Conservation (phyloP, 1,284 basidiomycete species). For the Apiotrichum brassicae region DNA sequence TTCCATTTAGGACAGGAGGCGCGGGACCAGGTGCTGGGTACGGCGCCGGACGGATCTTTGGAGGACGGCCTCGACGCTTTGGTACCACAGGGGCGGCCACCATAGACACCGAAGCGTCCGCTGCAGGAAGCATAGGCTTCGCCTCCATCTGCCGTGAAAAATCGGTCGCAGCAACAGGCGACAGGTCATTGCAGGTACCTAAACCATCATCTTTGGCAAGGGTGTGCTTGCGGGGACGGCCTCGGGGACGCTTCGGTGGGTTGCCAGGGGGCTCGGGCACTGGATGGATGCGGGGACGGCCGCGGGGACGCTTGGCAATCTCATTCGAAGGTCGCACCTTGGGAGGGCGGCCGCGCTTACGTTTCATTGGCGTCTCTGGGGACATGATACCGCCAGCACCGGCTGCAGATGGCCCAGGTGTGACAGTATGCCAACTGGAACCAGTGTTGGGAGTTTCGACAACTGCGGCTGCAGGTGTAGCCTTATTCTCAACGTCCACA, state of each 20-base stretch:
- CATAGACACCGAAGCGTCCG: no score
- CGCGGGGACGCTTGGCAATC: constrained; percentile 8
- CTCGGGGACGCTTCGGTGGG: constrained; percentile 4
- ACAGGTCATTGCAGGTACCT: background rate
- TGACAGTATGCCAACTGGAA: no score
- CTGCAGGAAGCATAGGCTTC: no score
- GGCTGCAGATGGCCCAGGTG: no score
- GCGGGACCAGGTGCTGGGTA: no score
- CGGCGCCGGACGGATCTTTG: background rate
- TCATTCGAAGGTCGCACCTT: background rate
- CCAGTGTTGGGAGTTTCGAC: no score
- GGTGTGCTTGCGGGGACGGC: constrained; percentile 11
- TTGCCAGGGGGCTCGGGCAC: constrained; percentile 4
- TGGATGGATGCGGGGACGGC: constrained; percentile 15
- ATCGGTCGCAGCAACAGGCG: no score
- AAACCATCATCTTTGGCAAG: background rate
- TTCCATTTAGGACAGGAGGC: no score
- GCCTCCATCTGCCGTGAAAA: no score
- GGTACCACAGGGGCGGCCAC: no score
- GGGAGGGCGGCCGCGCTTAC: background rate
- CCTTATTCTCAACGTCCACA: no score
- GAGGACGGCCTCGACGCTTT: background rate
- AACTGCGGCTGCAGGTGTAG: no score
- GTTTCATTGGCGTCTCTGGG: background rate
- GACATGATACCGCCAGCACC: background rate